A percentile compares a stretch with the other conserved stretches of the same genome.
phyloP scores from a whole-genome alignment of 257 asterid genomes.

The Capsicum rhomboideum region DNA sequence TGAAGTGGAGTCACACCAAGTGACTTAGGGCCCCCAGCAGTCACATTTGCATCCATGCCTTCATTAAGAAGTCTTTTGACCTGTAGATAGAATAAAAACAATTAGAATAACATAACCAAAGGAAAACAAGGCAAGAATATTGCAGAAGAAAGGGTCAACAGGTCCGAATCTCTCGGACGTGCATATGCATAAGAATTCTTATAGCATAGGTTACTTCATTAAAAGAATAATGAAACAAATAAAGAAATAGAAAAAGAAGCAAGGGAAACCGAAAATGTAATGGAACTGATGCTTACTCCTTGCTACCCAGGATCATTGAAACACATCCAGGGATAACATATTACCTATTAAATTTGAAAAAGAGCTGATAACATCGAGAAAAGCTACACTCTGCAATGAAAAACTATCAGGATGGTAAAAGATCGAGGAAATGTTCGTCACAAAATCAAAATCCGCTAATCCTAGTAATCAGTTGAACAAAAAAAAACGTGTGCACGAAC shows the following conservation, averaged over 20 bases:
- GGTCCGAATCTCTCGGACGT: neutral
- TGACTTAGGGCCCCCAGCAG: constrained; percentile 91
- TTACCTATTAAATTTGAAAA: neutral
- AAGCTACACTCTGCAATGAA: neutral
- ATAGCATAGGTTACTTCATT: neutral
- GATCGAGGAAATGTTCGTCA: neutral
- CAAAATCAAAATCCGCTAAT: neutral
- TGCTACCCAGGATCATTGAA: neutral
- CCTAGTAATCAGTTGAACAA: neutral
- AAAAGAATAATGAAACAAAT: neutral
- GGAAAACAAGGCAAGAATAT: neutral
- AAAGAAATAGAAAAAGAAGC: neutral
- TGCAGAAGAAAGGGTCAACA: neutral
- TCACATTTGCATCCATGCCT: constrained; percentile 80
- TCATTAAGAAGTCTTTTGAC: constrained; percentile 78
- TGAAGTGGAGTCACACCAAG: constrained; percentile 93
- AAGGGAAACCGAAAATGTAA: neutral
- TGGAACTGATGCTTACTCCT: neutral
- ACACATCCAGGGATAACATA: neutral
- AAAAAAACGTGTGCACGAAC: no score
- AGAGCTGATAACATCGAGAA: neutral
- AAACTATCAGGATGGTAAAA: neutral
- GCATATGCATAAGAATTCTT: neutral
- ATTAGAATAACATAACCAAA: neutral
- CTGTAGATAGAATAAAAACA: constrained; percentile 16